Conservation (phyloP, 768 basidiomycete genomes). For the Lactarius evosmus region DNA sequence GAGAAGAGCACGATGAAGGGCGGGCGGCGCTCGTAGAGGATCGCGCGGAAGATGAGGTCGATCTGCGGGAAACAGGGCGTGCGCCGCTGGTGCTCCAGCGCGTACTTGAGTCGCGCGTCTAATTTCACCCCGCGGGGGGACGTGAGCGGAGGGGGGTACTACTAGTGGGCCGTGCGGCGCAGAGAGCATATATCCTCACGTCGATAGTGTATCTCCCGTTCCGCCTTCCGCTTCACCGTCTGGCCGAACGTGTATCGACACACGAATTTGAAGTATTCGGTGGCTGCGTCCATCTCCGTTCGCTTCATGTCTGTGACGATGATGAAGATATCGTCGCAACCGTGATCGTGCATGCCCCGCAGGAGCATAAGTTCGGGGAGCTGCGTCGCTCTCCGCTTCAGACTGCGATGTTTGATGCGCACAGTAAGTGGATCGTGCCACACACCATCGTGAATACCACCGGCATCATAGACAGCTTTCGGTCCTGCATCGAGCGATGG, state of each 20-base stretch:
- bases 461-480: constrained; percentile 72
- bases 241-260: constrained; percentile 63
- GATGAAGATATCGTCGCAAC: constrained; percentile 75
- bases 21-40: constrained; percentile 71
- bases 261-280: constrained; percentile 74
- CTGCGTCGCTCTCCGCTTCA: constrained; percentile 38
- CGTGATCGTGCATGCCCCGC: constrained; percentile 75
- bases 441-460: constrained; percentile 78
- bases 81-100: constrained; percentile 63
- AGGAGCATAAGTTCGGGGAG: constrained; percentile 77
- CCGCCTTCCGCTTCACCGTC: constrained; percentile 61
- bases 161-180: too few species aligned
- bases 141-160: constrained; percentile 6
- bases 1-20: constrained; percentile 78
- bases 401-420: not conserved
- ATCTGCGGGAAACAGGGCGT: constrained; percentile 81
- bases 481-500: constrained; percentile 70
- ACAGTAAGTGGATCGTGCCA: constrained; percentile 4
- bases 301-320: constrained; percentile 77
- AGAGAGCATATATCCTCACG: constrained; percentile 37
- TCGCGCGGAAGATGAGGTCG: constrained; percentile 71
- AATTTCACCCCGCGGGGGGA: not conserved
- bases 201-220: constrained; percentile 64
- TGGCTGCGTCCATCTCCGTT: constrained; percentile 77
- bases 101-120: constrained; percentile 69